phyloP scores from a whole-genome alignment of 768 basidiomycete species.

The Serendipita sp. region DNA sequence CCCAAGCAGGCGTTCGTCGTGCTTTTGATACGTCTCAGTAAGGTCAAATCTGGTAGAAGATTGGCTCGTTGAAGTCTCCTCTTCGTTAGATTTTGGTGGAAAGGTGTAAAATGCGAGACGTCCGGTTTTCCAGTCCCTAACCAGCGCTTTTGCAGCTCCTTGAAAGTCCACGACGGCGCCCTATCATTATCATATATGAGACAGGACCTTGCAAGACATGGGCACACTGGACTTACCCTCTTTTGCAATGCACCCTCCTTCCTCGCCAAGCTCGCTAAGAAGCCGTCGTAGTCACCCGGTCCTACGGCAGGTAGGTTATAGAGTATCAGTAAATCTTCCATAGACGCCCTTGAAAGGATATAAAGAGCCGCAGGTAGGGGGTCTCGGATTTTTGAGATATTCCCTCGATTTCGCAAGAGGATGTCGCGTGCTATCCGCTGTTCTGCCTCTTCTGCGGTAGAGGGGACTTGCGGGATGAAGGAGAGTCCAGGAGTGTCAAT shows the following conservation, averaged over 20 bases:
- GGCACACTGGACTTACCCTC: constrained; percentile 34
- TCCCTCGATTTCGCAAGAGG: constrained; percentile 59
- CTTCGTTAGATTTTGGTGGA: constrained; percentile 23
- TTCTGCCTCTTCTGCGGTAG: constrained; percentile 22
- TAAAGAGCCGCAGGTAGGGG: constrained; percentile 53
- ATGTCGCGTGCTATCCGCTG: constrained; percentile 43
- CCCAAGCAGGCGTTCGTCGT: background rate
- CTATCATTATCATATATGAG: constrained; percentile 23
- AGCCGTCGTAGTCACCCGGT: constrained; percentile 47
- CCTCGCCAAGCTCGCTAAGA: constrained; percentile 64
- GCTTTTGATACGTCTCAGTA: background rate
- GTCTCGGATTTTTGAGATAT: constrained; percentile 75
- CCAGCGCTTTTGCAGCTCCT: constrained; percentile 58
- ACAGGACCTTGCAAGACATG: constrained; percentile 5
- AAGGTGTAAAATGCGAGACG: constrained; percentile 57
- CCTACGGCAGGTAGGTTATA: constrained; percentile 72
- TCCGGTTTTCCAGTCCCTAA: constrained; percentile 72
- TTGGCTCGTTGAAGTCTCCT: background rate
- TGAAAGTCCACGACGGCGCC: constrained; percentile 55
- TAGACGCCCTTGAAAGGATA: constrained; percentile 48
- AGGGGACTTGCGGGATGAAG: constrained; percentile 19
- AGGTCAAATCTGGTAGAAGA: background rate
- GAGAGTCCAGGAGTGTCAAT: constrained; percentile 84
- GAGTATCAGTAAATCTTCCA: constrained; percentile 77
- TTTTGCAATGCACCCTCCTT: constrained; percentile 49